Conservation (phyloP, 768 basidiomycete genomes). For the Rhodocollybia butyracea region DNA sequence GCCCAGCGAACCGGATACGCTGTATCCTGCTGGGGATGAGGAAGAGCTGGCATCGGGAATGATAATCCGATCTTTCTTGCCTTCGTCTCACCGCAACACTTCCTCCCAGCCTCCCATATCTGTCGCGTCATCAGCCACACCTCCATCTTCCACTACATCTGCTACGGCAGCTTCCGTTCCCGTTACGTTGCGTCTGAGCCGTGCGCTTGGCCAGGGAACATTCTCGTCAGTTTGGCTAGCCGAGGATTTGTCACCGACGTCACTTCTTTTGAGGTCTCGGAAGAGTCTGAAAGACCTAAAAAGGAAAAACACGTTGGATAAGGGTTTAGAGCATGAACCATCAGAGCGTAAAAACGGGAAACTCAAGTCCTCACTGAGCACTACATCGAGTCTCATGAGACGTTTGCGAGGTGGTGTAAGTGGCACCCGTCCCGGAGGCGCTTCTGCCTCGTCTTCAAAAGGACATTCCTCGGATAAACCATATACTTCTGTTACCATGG, state of each 20-base stretch:
- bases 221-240: slow-evolving; percentile 80
- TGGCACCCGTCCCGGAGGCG: slow-evolving; percentile 10
- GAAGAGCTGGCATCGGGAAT: slow-evolving; percentile 10
- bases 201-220: slow-evolving; percentile 63
- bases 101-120: slow-evolving; percentile 3
- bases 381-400: slow-evolving; percentile 12
- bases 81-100: too few relatives aligned
- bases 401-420: slow-evolving; percentile 11
- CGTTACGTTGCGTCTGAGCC: slow-evolving; percentile 46
- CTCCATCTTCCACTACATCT: slow-evolving; percentile 6
- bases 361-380: neutral
- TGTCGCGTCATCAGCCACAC: neutral
- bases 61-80: slow-evolving; percentile 13
- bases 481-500: neutral
- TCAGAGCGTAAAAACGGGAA: neutral
- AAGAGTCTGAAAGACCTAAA: slow-evolving; percentile 38
- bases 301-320: slow-evolving; percentile 14
- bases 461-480: neutral
- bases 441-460: neutral
- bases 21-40: slow-evolving; percentile 4
- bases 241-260: slow-evolving; percentile 43
- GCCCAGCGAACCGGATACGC: slow-evolving; percentile 5
- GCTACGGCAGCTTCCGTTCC: slow-evolving; percentile 15
- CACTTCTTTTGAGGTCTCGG: slow-evolving; percentile 39
- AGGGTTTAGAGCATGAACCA: too few relatives aligned